phyloP scores from a whole-genome alignment of 176 grass and related monocot species.

The Oryza rufipogon region DNA sequence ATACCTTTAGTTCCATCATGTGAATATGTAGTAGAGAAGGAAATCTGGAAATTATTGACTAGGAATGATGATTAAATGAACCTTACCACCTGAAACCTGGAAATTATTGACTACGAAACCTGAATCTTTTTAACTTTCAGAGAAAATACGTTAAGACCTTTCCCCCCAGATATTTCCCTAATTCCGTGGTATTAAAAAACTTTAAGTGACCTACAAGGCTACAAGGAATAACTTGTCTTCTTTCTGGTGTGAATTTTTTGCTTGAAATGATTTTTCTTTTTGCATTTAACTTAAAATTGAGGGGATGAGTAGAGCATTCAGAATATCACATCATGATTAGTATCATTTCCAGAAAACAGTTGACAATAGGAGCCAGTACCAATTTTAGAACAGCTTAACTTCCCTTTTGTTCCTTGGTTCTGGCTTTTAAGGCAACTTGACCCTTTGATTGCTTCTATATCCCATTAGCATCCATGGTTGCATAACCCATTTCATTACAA shows the following conservation, averaged over 20 bases:
- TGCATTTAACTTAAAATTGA: neutral
- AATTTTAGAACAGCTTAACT: slow-evolving; percentile 37
- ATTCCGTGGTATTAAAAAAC: neutral
- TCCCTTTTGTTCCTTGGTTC: slow-evolving; percentile 30
- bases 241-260: neutral
- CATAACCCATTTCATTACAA: slow-evolving; percentile 7
- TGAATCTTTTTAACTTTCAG: neutral
- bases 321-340: neutral
- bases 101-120: no score
- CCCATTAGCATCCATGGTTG: neutral
- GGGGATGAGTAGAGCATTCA: neutral
- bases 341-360: slow-evolving; percentile 26
- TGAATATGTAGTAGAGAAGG: neutral
- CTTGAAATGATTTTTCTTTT: neutral
- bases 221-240: neutral
- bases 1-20: neutral
- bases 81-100: neutral
- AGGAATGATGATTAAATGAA: neutral
- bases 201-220: neutral
- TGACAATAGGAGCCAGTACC: neutral
- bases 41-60: slow-evolving; percentile 18
- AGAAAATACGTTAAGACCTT: neutral
- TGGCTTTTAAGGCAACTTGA: neutral
- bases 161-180: neutral
- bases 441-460: slow-evolving; percentile 30